Evolutionary conservation across 345 rosid species (phyloP), one percentile per base, ranked within the genome.

Genomic region (Dimocarpus longan): DNA sequence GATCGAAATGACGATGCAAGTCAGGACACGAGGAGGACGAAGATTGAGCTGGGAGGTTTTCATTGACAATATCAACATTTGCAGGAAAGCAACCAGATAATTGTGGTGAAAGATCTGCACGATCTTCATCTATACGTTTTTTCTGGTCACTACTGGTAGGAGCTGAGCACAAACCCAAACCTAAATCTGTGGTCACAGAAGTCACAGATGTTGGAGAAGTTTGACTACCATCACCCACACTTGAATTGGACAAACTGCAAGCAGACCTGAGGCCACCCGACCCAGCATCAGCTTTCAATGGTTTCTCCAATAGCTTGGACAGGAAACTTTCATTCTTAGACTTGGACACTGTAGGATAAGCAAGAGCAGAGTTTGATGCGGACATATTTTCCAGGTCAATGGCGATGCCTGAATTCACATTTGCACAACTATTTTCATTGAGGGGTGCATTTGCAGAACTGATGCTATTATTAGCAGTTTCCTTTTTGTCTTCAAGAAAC

Each of bases 171-270:
- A 85, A 77, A 74, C 87, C 86, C 82, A 88, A 85, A 40, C 92
- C 87, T 48, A 92, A 81, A 82, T 88, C 92, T 16, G 92, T 88
- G 4, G 90, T 88, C 68, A 86, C 87, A 62, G 91, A 89, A 77
- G 88, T 85, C 24, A 28, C 84, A 0, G 91, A 86, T 21, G 87
- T 68, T 32, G 90, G 86, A 66, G 92, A 91, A 68, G 85, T 78
- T 71, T 48, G 88, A 74, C 80, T 74, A 43, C 73, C 82, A 81
- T 88, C 86, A 46, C 71, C 89, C 42, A 64, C 44, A 22, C 87
- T 81, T 19, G 88, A 89, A 82, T 80, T 84, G 52, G 90, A 89
- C 59, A 88, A 82, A 56, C 86, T 84, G 77, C 72, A 59, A 56
- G 84, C 86, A 66, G 85, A 85, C 40, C 74, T 75, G 26, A 79